A percentile compares a stretch with the other conserved stretches of the same genome.
phyloP scores from a whole-genome alignment of 768 basidiomycete genomes.

The Leccinum aurantiacum region DNA sequence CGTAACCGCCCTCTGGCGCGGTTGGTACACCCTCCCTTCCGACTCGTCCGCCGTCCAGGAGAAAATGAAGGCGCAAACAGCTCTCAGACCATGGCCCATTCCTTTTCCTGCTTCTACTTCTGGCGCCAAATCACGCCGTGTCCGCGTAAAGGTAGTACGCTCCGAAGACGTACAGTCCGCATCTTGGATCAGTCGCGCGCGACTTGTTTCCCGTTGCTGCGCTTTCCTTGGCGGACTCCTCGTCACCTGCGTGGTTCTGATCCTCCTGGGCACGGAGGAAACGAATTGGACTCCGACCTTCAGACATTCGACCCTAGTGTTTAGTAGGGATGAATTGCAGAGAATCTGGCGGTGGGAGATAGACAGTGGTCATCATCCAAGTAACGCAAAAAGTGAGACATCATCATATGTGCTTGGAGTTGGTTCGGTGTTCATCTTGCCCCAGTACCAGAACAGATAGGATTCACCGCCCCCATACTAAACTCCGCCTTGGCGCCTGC shows the following conservation, averaged over 20 bases:
- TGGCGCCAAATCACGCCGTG: conserved; percentile 47
- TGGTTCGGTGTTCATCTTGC: conserved; percentile 1
- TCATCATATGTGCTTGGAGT: conserved; percentile 8
- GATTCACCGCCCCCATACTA: conserved; percentile 49
- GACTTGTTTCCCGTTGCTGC: conserved; percentile 52
- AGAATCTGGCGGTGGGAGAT: conserved; percentile 95
- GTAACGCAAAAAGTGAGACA: conserved; percentile 60
- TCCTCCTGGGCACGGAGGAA: conserved; percentile 43
- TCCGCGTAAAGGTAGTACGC: conserved; percentile 60
- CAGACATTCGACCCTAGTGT: conserved; percentile 69
- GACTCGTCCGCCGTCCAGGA: conserved; percentile 39
- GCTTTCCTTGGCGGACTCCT: conserved; percentile 53
- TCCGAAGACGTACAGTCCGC: conserved; percentile 39
- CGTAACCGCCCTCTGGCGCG: conserved; percentile 10
- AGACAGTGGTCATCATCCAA: conserved; percentile 86
- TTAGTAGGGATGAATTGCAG: conserved; percentile 67
- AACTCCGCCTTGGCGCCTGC: conserved; percentile 69
- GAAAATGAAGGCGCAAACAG: conserved; percentile 34
- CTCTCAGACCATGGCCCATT: conserved; percentile 47
- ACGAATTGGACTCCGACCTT: conserved; percentile 38
- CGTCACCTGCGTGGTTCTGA: conserved; percentile 44
- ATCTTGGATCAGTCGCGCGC: conserved; percentile 51
- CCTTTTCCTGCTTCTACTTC: conserved; percentile 60
- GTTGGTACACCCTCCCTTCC: conserved; percentile 6
- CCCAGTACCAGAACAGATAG: conserved; percentile 64